Evolutionary conservation across 352 stramenopile species (phyloP).

Genomic region (Phytophthora hibernalis): DNA sequence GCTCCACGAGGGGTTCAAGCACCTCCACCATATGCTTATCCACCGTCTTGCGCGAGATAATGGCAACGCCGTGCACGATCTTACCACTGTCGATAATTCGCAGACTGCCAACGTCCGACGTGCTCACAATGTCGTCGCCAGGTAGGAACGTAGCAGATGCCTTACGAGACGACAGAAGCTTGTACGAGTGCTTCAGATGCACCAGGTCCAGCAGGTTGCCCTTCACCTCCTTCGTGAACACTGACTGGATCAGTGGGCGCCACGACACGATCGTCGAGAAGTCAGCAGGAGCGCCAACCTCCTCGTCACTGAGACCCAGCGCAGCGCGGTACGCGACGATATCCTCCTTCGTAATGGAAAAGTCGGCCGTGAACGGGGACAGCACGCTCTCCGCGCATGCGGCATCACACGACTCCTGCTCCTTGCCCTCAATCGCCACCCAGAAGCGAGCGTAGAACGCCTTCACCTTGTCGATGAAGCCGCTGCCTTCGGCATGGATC

Average conservation of each 20-base stretch:
- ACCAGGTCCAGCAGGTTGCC: constrained; percentile 86
- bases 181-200: constrained; percentile 88
- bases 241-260: constrained; percentile 82
- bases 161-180: constrained; percentile 58
- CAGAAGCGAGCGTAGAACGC: constrained; percentile 83
- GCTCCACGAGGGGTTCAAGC: constrained; percentile 72
- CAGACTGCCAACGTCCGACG: constrained; percentile 72
- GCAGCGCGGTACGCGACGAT: constrained; percentile 68
- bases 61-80: constrained; percentile 73
- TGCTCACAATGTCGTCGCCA: constrained; percentile 78
- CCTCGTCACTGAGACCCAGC: constrained; percentile 47
- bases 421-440: constrained; percentile 64
- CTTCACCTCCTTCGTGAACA: constrained; percentile 87
- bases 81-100: constrained; percentile 84
- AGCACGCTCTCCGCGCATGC: constrained; percentile 70
- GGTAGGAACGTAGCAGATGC: constrained; percentile 51
- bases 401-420: constrained; percentile 61
- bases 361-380: constrained; percentile 68
- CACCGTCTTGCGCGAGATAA: constrained; percentile 70
- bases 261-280: constrained; percentile 86
- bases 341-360: constrained; percentile 79
- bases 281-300: constrained; percentile 58
- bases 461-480: constrained; percentile 70
- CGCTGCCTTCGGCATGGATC: constrained; percentile 55
- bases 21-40: constrained; percentile 57